Evolutionary conservation across 2,329 filamentous ascomycete genomes (phyloP).

Genomic region (Polychaeton citri): DNA sequence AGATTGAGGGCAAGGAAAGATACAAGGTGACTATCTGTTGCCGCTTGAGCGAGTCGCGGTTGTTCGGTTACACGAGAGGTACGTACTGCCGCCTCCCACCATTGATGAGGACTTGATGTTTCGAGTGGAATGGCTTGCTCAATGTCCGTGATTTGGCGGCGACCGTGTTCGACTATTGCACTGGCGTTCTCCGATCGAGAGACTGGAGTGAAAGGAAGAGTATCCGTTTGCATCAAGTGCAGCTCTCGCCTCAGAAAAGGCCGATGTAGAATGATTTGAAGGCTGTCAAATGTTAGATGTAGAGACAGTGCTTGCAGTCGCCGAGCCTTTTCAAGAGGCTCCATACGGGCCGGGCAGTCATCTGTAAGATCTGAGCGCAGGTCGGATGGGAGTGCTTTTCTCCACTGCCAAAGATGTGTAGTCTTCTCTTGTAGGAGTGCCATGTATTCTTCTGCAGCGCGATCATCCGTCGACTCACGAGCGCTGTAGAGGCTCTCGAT

Average conservation of each 20-base stretch:
- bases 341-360: slow-evolving; percentile 9
- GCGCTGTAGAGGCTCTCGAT: slow-evolving; percentile 18
- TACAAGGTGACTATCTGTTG: slow-evolving; percentile 30
- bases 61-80: slow-evolving; percentile 25
- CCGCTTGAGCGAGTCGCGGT: slow-evolving; percentile 23
- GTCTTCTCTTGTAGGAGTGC: slow-evolving; percentile 11
- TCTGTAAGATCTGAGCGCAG: slow-evolving; percentile 11
- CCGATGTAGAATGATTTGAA: slow-evolving; percentile 30
- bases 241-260: slow-evolving; percentile 27
- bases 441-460: slow-evolving; percentile 6
- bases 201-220: neutral
- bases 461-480: slow-evolving; percentile 3
- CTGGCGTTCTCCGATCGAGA: too few relatives aligned
- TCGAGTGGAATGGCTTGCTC: neutral
- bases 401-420: slow-evolving; percentile 13
- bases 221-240: slow-evolving; percentile 6
- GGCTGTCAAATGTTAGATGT: slow-evolving; percentile 31
- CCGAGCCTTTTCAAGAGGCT: slow-evolving; percentile 8
- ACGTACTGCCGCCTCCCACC: slow-evolving; percentile 26
- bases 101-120: slow-evolving; percentile 16
- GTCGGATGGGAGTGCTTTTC: slow-evolving; percentile 12
- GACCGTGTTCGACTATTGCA: neutral
- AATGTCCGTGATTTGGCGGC: slow-evolving; percentile 2
- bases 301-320: slow-evolving; percentile 28
- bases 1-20: slow-evolving; percentile 33